Evolutionary conservation across 192 early-diverging fungal genomes (phyloP), one percentile per base, ranked within the genome.

Genomic region (Entomortierella lignicola): DNA sequence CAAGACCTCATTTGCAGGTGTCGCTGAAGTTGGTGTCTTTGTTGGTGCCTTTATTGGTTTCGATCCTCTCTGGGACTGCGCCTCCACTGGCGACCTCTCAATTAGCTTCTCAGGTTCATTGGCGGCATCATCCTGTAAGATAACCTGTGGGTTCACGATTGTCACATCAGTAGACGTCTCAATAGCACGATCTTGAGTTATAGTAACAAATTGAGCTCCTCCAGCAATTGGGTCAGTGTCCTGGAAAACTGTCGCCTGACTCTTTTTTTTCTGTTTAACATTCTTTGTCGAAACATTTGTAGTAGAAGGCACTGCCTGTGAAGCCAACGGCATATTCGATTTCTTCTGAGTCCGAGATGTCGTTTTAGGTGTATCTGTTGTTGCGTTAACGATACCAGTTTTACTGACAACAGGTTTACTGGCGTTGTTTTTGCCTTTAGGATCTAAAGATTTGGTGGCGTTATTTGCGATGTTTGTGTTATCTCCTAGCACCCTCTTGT

Each of bases 401-500:
- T 61, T 61, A 11, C 13, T 31, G 10, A 30, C 34, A 30, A 25
- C 31, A 44, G 52, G 18, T 8, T 61, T 31, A 8, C 27, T 34
- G 18, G 55, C 15, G 23, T 18, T 60, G 12, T 17, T 41, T 42
- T 71, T 71, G 50, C 29, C 52, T 42, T 71, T 71, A 8, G 10
- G 25, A 5, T 48, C 42, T 29, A 27, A 21, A 2, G 55, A 47
- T 47, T 47, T 44, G 20, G 25, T 43, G 31, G 39, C 26, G 15
- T 47, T 71, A 13, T 62, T 62, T 12, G 51, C 29, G 13, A 55
- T 17, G 20, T 71, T 71, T 27, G 69, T 71, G 51, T 26, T 62
- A 13, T 71, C 60, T n/a, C 60, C 52, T 0, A 71, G 60, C 3
- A 59, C 69, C n/a, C 23, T 54, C n/a, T 30, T 50, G 15, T 8